Percentiles rank a stretch among this genome's conserved stretches.
These are phyloP conservation scores for Daldinia childiae DNA, from an alignment of 495 filamentous ascomycete genomes.

Conservation along the genomic window DNA sequence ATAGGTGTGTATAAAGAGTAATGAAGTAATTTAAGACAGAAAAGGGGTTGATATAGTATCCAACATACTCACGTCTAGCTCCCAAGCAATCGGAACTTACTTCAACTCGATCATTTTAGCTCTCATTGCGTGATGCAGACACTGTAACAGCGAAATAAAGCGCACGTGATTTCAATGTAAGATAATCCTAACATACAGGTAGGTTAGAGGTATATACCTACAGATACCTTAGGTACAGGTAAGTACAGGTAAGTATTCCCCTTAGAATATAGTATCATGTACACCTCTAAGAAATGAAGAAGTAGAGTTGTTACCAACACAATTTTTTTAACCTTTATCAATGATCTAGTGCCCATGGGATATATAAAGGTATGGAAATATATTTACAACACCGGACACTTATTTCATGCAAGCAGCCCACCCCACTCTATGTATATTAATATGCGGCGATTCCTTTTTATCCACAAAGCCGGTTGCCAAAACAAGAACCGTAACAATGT, in stretches of 20 bases:
- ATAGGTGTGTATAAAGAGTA: conserved; percentile 5
- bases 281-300: neutral
- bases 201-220: too few relatives aligned
- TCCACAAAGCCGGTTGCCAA: conserved; percentile 34
- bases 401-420: conserved; percentile 26
- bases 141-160: neutral
- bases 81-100: conserved; percentile 1
- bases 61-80: conserved; percentile 3
- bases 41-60: conserved; percentile 1
- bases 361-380: conserved; percentile 10
- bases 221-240: neutral
- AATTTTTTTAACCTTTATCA: neutral
- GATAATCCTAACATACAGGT: too few relatives aligned
- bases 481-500: conserved; percentile 19
- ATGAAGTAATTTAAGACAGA: conserved; percentile 1
- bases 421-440: conserved; percentile 35
- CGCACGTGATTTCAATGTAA: neutral
- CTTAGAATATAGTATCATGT: neutral
- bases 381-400: conserved; percentile 19
- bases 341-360: conserved; percentile 8
- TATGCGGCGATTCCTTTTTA: conserved; percentile 38
- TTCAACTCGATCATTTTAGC: conserved; percentile 9
- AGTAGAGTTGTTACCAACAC: neutral
- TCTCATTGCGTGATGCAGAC: neutral
- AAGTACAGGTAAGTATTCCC: neutral